Evolutionary conservation across 179 eudicot genomes (phyloP).

Genomic region (Vitellaria paradoxa): DNA sequence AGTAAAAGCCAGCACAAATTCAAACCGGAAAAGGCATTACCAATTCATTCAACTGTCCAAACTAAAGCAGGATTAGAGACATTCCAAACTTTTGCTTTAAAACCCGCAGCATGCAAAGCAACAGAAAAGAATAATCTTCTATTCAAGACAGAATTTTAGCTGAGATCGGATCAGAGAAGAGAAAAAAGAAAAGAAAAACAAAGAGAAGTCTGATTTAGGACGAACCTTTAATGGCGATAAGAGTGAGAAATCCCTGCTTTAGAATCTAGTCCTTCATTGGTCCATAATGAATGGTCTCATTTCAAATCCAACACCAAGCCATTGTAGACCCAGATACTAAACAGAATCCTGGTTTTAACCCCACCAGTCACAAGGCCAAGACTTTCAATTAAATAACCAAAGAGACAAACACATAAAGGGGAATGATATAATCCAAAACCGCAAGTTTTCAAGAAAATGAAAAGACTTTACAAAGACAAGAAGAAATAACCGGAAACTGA

Average conservation of each 20-base stretch:
- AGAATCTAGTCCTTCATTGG: neutral
- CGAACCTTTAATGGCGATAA: neutral
- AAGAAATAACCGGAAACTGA: neutral
- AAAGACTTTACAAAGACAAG: neutral
- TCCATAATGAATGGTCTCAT: neutral
- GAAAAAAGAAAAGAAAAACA: neutral
- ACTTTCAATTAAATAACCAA: neutral
- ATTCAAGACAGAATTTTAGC: neutral
- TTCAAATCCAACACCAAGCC: neutral
- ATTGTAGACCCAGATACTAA: neutral
- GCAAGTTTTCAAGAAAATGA: neutral
- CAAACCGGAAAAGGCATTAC: neutral
- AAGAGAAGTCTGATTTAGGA: neutral
- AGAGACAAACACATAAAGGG: neutral
- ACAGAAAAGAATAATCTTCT: neutral
- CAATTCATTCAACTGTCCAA: neutral
- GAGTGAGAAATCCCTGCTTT: neutral
- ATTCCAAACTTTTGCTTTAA: neutral
- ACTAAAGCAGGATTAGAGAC: neutral
- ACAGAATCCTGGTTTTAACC: neutral
- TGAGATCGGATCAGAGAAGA: neutral
- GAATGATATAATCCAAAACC: neutral
- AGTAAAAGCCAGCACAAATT: neutral
- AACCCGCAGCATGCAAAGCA: neutral
- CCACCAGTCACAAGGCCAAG: neutral